A percentile compares a stretch with the other conserved stretches of the same genome.
Conservation (phyloP, 106 monocot genomes). For the Phalaenopsis equestris region DNA sequence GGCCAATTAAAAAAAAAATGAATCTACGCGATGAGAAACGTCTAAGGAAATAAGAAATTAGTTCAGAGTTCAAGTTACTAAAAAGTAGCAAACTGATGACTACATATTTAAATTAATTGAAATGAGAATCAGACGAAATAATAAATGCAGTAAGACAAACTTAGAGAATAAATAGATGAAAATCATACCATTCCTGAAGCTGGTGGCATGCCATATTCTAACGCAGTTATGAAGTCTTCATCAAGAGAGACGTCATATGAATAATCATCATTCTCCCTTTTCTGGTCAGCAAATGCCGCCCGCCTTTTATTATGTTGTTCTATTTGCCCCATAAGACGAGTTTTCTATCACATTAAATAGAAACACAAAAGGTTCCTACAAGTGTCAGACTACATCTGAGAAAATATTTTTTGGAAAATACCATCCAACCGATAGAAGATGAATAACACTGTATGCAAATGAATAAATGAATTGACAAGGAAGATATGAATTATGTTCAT, state of each 20-base stretch:
- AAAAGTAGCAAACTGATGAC: neutral
- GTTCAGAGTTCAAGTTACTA: too few species aligned
- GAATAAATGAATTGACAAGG: too few species aligned
- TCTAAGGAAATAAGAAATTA: too few species aligned
- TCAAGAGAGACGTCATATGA: slow-evolving; percentile 81
- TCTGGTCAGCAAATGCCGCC: slow-evolving; percentile 28
- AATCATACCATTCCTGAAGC: slow-evolving; percentile 97
- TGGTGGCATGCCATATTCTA: slow-evolving; percentile 99
- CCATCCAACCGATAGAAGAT: too few species aligned
- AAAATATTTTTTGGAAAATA: neutral
- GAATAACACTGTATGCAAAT: too few species aligned
- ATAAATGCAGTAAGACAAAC: neutral
- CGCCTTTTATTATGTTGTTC: slow-evolving; percentile 76
- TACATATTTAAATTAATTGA: neutral
- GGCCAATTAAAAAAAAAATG: too few species aligned
- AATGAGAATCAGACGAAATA: neutral
- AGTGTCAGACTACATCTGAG: neutral
- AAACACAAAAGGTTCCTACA: neutral
- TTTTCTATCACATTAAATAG: slow-evolving; percentile 40
- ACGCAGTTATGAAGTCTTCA: slow-evolving; percentile 86
- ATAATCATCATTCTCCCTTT: slow-evolving; percentile 45
- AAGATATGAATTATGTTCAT: too few species aligned
- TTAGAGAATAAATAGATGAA: neutral
- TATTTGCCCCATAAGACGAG: slow-evolving; percentile 79
- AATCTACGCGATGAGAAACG: too few species aligned